phyloP scores from a whole-genome alignment of 306 rosid species.

The Castanea mollissima region DNA sequence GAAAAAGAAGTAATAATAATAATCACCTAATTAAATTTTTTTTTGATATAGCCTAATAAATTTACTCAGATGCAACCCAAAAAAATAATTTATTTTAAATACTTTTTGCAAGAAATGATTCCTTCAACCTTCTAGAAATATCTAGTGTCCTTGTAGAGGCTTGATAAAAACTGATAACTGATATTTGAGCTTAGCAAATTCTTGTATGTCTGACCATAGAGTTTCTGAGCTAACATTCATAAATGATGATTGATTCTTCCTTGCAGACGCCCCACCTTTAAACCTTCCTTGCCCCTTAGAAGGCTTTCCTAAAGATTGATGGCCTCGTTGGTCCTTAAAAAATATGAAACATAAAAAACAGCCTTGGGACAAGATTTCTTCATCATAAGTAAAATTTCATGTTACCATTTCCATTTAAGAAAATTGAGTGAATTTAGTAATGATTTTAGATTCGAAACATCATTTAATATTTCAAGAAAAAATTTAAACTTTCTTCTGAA shows the following conservation, averaged over 20 bases:
- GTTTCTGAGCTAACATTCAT: slow-evolving; percentile 71
- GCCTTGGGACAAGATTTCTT: not conserved
- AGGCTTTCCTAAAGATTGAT: slow-evolving; percentile 57
- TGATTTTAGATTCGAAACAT: not conserved
- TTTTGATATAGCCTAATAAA: too few relatives aligned
- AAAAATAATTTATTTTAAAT: not conserved
- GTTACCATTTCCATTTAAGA: not conserved
- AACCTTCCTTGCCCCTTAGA: slow-evolving; percentile 71
- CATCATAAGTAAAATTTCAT: not conserved
- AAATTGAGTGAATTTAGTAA: not conserved
- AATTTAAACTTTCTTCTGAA: not conserved
- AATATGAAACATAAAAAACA: slow-evolving; percentile 3
- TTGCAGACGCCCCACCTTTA: slow-evolving; percentile 65
- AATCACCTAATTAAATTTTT: too few relatives aligned
- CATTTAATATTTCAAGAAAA: not conserved
- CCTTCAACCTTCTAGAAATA: not conserved
- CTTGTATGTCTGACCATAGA: slow-evolving; percentile 78
- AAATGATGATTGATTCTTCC: slow-evolving; percentile 58
- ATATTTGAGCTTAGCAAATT: slow-evolving; percentile 75
- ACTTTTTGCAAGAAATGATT: not conserved
- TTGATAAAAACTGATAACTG: slow-evolving; percentile 50
- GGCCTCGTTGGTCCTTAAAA: slow-evolving; percentile 70
- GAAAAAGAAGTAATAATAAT: too few relatives aligned
- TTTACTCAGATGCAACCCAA: too few relatives aligned
- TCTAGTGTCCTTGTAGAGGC: not conserved